Conservation (phyloP, 257 asterid species). For the Penstemon eatonii region DNA sequence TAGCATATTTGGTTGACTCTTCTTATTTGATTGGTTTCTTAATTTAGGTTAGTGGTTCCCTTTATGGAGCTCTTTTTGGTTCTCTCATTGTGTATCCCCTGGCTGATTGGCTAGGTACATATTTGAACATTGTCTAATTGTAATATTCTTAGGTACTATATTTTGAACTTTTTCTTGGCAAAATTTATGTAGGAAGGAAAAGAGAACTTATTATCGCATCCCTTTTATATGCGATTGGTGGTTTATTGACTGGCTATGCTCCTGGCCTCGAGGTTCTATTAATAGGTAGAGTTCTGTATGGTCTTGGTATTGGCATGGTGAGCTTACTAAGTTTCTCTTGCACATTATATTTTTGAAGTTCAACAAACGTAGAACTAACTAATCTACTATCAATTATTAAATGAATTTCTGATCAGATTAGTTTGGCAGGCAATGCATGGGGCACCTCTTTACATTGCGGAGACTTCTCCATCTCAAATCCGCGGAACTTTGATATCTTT, state of each 20-base stretch:
- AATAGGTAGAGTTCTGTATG: slow-evolving; percentile 74
- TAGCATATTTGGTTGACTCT: slow-evolving; percentile 30
- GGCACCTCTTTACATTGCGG: slow-evolving; percentile 97
- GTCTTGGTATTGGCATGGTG: slow-evolving; percentile 97
- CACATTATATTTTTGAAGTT: slow-evolving; percentile 14
- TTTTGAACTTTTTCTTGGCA: slow-evolving; percentile 9
- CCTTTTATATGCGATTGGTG: slow-evolving; percentile 63
- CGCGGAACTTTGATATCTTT: slow-evolving; percentile 95
- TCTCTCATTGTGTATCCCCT: slow-evolving; percentile 76
- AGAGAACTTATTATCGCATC: slow-evolving; percentile 87
- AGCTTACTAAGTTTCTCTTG: slow-evolving; percentile 26
- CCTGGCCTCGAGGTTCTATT: slow-evolving; percentile 81
- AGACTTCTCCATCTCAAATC: slow-evolving; percentile 93
- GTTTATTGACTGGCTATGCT: slow-evolving; percentile 76
- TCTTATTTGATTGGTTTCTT: slow-evolving; percentile 27
- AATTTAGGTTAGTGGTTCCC: slow-evolving; percentile 94
- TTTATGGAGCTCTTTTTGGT: slow-evolving; percentile 96
- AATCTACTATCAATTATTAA: slow-evolving; percentile 8
- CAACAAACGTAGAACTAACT: slow-evolving; percentile 8
- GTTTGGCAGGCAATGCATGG: slow-evolving; percentile 94
- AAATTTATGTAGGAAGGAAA: slow-evolving; percentile 69
- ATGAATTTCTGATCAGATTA: slow-evolving; percentile 26
- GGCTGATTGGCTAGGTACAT: slow-evolving; percentile 90
- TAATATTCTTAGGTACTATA: slow-evolving; percentile 12
- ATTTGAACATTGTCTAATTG: slow-evolving; percentile 12